Percentiles rank a stretch among this genome's conserved stretches.
These are phyloP conservation scores for Trichomonas gallinae DNA, from an alignment of 208 protist species.

Conservation along the genomic window DNA sequence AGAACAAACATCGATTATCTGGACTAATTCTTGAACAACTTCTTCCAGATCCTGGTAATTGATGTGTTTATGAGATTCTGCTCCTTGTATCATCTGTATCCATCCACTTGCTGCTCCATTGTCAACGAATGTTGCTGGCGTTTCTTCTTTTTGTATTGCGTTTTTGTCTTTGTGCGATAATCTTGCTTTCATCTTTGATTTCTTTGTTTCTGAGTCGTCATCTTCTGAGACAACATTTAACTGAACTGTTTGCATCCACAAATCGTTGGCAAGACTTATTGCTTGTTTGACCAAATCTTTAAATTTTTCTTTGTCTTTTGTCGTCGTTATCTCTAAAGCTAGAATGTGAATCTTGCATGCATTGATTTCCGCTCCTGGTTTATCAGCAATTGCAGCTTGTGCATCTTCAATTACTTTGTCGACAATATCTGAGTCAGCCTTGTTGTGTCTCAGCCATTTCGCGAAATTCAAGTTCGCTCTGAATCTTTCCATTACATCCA, in stretches of 20 bases:
- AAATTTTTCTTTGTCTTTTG: not conserved
- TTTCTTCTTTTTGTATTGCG: not conserved
- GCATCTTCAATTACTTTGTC: not conserved
- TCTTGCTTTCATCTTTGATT: not conserved
- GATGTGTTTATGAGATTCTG: not conserved
- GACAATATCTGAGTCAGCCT: not conserved
- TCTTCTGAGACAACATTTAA: not conserved
- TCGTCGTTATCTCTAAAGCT: not conserved
- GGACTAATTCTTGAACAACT: not conserved
- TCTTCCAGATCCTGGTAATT: not conserved
- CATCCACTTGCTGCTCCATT: not conserved
- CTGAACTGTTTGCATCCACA: not conserved
- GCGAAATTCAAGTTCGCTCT: not conserved
- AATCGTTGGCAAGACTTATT: not conserved
- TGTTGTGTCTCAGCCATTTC: not conserved
- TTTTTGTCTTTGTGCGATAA: not conserved
- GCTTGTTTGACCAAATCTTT: not conserved
- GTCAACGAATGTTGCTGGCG: too few species aligned
- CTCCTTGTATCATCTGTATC: not conserved
- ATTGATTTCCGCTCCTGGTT: not conserved
- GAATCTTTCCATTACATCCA: not conserved
- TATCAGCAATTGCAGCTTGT: not conserved
- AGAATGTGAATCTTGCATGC: not conserved
- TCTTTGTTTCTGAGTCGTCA: not conserved
- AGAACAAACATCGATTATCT: not conserved